Evolutionary conservation across 441 rosid genomes (phyloP).

Genomic region (Viola pubescens): DNA sequence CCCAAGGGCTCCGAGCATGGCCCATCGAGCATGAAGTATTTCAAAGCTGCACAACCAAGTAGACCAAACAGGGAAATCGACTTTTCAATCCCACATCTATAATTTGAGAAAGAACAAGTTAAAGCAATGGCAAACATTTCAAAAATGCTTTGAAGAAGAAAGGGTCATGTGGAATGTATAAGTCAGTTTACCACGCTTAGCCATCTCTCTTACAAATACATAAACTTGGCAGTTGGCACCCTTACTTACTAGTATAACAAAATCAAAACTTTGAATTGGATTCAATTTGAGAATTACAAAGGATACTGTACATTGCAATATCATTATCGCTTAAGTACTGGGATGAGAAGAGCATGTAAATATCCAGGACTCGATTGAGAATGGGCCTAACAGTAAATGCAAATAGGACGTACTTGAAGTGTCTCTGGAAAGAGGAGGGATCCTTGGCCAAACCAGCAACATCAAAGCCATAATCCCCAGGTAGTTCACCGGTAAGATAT

Average conservation of each 20-base stretch:
- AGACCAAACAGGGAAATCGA: background rate
- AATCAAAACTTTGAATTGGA: background rate
- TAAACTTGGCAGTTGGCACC: too few species aligned
- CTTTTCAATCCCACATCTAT: background rate
- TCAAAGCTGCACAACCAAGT: slow-evolving; percentile 54
- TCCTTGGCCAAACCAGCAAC: slow-evolving; percentile 70
- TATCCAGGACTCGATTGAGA: background rate
- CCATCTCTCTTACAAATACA: too few species aligned
- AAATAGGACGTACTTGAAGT: slow-evolving; percentile 44
- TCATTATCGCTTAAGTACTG: too few species aligned
- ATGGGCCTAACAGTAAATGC: background rate
- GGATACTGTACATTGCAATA: background rate
- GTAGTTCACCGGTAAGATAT: slow-evolving; percentile 68
- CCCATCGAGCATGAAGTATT: slow-evolving; percentile 96
- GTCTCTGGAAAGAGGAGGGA: slow-evolving; percentile 47
- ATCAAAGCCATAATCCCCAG: slow-evolving; percentile 94
- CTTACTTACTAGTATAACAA: too few species aligned
- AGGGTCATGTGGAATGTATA: too few species aligned
- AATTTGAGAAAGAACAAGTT: background rate
- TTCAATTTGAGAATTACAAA: background rate
- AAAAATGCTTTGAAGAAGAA: too few species aligned
- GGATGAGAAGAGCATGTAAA: background rate
- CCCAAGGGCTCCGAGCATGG: slow-evolving; percentile 91
- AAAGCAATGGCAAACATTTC: too few species aligned
- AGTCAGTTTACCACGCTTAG: too few species aligned